phyloP scores from a whole-genome alignment of 2,329 filamentous ascomycete species.

The Botrytis porri region DNA sequence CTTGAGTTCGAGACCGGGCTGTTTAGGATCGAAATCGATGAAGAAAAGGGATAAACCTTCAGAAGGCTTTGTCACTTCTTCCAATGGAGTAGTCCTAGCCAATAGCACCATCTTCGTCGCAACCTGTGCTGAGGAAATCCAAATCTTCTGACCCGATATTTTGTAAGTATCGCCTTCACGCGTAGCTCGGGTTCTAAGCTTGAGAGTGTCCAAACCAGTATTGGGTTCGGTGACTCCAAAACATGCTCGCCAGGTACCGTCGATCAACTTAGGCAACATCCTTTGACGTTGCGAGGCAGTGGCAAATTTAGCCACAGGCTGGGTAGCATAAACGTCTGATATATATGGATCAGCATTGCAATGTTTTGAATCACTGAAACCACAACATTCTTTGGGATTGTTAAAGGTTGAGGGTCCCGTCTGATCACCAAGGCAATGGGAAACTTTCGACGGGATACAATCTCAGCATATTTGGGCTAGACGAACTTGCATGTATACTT shows the following conservation, averaged over 20 bases:
- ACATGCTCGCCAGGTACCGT: slow-evolving; percentile 68
- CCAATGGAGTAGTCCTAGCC: slow-evolving; percentile 68
- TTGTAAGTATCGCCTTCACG: slow-evolving; percentile 60
- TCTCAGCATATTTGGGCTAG: neutral
- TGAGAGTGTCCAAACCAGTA: slow-evolving; percentile 73
- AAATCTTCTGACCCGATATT: slow-evolving; percentile 79
- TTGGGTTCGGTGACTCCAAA: slow-evolving; percentile 87
- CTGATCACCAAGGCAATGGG: neutral
- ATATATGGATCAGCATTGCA: neutral
- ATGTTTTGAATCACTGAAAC: neutral
- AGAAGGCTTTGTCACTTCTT: slow-evolving; percentile 66
- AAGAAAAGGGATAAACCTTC: slow-evolving; percentile 78
- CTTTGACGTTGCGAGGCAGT: slow-evolving; percentile 59
- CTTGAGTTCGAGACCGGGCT: slow-evolving; percentile 53
- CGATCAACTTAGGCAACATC: slow-evolving; percentile 69
- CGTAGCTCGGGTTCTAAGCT: slow-evolving; percentile 62
- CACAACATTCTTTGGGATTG: neutral
- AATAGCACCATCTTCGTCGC: slow-evolving; percentile 81
- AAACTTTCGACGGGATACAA: neutral
- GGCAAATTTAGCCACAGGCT: slow-evolving; percentile 71
- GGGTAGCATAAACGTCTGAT: slow-evolving; percentile 67
- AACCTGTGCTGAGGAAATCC: slow-evolving; percentile 83
- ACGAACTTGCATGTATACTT: slow-evolving; percentile 53
- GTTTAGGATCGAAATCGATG: slow-evolving; percentile 65
- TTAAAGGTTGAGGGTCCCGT: neutral